Base-by-base conservation (phyloP, 148 eudicot genomes). In the Arbutus unedo region DNA sequence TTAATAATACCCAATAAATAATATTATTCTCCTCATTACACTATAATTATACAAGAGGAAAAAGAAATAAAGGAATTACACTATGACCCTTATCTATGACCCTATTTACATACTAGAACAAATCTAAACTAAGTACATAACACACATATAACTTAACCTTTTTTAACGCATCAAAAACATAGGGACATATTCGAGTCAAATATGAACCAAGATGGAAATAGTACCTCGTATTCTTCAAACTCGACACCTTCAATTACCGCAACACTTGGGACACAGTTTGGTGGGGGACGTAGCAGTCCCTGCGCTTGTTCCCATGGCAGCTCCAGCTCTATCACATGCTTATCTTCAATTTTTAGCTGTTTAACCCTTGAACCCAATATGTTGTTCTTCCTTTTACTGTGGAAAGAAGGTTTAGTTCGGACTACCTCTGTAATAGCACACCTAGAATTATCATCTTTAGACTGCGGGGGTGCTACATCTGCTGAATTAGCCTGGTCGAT, bases 221-320 rank as follows among this genome's bases (percentile, higher is more conserved):
- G 72, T 87, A 89, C 91, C 91, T 87, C 89, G 50, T 74, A 89
- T 80, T 89, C 91, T 79, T 89, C 91, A 62, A 89, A 67, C 68
- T 85, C 88, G 64, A 83, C 60, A 59, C 80, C 91, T 83, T 85
- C 89, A 72, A 87, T 82, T 15, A 83, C 71, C 31, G 80, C 85
- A 71, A 87, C 87, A 80, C 25, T 59, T 55, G 85, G 87, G 73
- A 81, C 77, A 73, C 21, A 23, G 72, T 81, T 74, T 43, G 45
- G 76, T 72, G 85, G 85, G 55, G 91, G 81, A 49, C 88, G 83
- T 49, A 89, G 45, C 49, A 89, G 89, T 68, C 81, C 89, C 68
- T 87, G 91, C 43, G 87, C 91, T 79, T 87, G 87, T 85, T 87
- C 84, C 75, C 83, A 47, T 45, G 91, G 84, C 48, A 89, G 81